Evolutionary conservation across 2,329 filamentous ascomycete species (phyloP), one percentile per base, ranked within the genome.

Genomic region (Colletotrichum camelliae): DNA sequence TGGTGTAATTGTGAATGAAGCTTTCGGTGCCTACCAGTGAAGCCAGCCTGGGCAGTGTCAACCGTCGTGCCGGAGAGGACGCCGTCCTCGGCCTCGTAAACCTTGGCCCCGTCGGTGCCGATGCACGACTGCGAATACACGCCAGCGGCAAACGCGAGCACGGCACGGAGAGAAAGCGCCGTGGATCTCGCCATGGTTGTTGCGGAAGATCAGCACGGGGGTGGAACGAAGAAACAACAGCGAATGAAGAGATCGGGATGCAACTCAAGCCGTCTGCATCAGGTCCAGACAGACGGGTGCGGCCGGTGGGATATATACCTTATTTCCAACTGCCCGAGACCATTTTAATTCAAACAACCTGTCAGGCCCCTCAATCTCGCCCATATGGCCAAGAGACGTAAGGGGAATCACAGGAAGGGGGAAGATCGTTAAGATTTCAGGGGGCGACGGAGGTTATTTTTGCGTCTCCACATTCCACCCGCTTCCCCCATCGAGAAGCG

Each of bases 61-160:
- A 86, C 82, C 3, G 78, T 83, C 10, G 86, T 86, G 16, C 87
- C 87, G 7, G 80, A 82, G 33, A 88, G 80, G 7, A 80, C 79
- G 2, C 84, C 87, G 70, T 83, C 81, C 78, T 89, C 87, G 9
- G 87, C 87, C 79, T 88, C 82, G 64, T 81, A 81, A 3, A 77
- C 79, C 48, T 52, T 67, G 55, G 71, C 57, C 16, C 75, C 71
- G 5, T 75, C 48, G 65, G 67, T 75, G 33, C 74, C 74, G 5
- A 74, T 74, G 71, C 74, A 76, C 7, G 24, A 62, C 12, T 75
- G 74, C 24, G 71, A 61, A 57, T 62, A 64, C 71, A 62, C 74
- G 61, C 65, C 74, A 70, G 66, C 74, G 61, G 67, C 71, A 43
- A 76, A 76, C 66, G 66, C 71, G 33, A 75, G 52, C 35, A 66